Base-by-base conservation (phyloP, 2,329 filamentous ascomycete genomes). In the Ophiostoma tasmaniense region DNA sequence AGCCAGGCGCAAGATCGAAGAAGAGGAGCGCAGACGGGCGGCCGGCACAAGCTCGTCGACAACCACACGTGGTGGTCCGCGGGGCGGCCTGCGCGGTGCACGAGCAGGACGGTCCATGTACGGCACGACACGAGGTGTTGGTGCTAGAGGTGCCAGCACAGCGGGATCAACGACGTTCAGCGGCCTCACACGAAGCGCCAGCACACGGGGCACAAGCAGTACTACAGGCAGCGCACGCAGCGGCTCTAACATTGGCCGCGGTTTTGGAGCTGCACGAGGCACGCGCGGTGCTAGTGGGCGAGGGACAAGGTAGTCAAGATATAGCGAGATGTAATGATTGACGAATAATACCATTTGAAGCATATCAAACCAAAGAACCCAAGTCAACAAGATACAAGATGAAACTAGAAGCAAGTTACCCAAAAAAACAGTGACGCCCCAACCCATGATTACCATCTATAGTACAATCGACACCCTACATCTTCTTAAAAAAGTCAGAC, bases 401-500 rank as follows among this genome's bases (percentile, higher is more conserved):
- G 33, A 64, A 17, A 55, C 11, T 11, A 55, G 37, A 61, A 59
- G 13, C n/a, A 59, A 61, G 22, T 3, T 17, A 28, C 13, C 13
- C 33, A 33, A 33, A 33, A 33, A 17, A 25, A 13, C 61, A 33
- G 33, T 64, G 20, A 64, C 61, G 61, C 61, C 61, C 59, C 28
- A 33, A 17, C 59, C 33, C 20, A 64, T n/a, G 11, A 59, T 59
- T 59, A 33, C 55, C 55, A 25, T 55, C 22, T 61, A 33, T 20
- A n/a, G 25, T 25, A 25, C 50, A 52, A 17, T 8, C 22, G 7
- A 55, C 2, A 2, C 42, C 64, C 10, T 62, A 67, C 72, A 85
- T 33, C 80, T 94, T 96, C 71, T 87, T 87, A 78, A 99, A 99
- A 80, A 99, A 99, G 71, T 89, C 86, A 76, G 91, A 97, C 85